These are phyloP conservation scores for Musa acuminata DNA, from an alignment of 176 grass and related monocot species.

Conservation along the genomic window DNA sequence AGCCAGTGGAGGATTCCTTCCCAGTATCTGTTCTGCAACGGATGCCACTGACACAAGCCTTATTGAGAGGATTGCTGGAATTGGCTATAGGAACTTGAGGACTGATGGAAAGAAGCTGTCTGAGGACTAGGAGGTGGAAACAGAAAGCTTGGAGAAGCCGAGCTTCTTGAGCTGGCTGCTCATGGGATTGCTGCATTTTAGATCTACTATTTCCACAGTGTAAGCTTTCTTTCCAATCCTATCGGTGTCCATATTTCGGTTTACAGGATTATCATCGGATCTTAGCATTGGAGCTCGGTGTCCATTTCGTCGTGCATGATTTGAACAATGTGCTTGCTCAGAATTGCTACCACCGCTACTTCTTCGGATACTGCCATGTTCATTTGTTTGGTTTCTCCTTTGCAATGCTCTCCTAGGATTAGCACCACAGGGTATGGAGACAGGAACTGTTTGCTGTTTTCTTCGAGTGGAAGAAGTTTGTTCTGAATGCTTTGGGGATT, in stretches of 20 bases:
- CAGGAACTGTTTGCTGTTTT: slow-evolving; percentile 12
- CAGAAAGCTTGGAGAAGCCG: slow-evolving; percentile 10
- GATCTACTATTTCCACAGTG: slow-evolving; percentile 14
- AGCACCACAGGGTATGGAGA: slow-evolving; percentile 4
- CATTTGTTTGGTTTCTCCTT: background rate
- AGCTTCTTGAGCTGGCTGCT: background rate
- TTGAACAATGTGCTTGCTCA: background rate
- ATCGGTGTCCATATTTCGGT: slow-evolving; percentile 14
- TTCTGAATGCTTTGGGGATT: background rate
- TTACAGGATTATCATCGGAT: slow-evolving; percentile 6
- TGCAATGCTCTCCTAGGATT: slow-evolving; percentile 5
- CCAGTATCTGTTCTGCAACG: slow-evolving; percentile 5
- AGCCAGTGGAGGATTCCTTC: slow-evolving; percentile 8
- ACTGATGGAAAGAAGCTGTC: slow-evolving; percentile 6
- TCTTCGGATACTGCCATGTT: background rate
- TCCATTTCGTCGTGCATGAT: background rate
- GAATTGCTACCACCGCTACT: background rate
- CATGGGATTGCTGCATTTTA: slow-evolving; percentile 12
- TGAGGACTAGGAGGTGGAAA: slow-evolving; percentile 11
- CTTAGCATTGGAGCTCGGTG: slow-evolving; percentile 21
- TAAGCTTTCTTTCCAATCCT: slow-evolving; percentile 9
- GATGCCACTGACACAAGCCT: slow-evolving; percentile 5
- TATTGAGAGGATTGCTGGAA: background rate
- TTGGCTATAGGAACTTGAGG: slow-evolving; percentile 7
- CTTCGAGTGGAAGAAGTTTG: background rate